Evolutionary conservation across 2,329 filamentous ascomycete species (phyloP).

Genomic region (Leptoxyphium fumago): DNA sequence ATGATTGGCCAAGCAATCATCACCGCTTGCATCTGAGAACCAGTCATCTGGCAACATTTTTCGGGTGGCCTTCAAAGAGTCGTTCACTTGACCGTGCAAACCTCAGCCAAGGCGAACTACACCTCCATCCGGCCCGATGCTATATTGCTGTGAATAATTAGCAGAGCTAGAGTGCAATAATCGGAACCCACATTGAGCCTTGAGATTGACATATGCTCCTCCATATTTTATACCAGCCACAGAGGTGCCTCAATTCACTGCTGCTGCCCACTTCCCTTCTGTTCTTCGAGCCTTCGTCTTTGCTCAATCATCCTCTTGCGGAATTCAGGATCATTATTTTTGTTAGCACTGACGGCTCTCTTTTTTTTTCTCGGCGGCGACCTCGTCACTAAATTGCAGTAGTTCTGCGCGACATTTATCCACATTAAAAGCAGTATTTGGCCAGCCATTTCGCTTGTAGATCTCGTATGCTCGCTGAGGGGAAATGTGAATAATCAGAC

Average conservation of each 20-base stretch:
- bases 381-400: background rate
- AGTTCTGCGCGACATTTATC: background rate
- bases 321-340: background rate
- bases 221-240: no score
- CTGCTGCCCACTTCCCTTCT: background rate
- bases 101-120: no score
- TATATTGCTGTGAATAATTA: no score
- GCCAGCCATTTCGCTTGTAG: background rate
- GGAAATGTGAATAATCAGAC: background rate
- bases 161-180: no score
- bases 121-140: no score
- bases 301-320: background rate
- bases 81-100: no score
- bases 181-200: no score
- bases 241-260: background rate
- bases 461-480: background rate
- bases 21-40: no score
- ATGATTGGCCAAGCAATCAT: no score
- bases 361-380: background rate
- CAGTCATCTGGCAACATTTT: no score
- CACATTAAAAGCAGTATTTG: background rate
- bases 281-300: background rate
- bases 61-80: no score
- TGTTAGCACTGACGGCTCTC: background rate
- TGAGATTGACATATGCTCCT: no score